Evolutionary conservation across 129 eudicot species (phyloP).

Genomic region (Cynara cardunculus): DNA sequence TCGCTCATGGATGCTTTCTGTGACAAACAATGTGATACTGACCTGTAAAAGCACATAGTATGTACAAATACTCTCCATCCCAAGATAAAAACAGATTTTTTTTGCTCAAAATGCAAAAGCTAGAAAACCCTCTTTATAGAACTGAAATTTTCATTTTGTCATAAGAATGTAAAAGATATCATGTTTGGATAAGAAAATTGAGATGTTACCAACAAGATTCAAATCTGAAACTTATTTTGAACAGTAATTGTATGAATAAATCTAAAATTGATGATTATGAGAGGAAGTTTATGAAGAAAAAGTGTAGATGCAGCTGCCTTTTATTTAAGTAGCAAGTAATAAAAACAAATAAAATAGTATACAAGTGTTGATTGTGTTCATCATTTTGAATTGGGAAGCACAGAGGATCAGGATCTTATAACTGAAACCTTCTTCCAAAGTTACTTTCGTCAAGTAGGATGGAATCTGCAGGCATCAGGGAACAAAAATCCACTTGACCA

Average conservation of each 20-base stretch:
- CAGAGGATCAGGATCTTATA: neutral
- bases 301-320: neutral
- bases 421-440: neutral
- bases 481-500: neutral
- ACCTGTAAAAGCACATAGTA: neutral
- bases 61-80: neutral
- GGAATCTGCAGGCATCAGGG: neutral
- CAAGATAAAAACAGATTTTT: no score
- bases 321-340: neutral
- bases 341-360: neutral
- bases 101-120: neutral
- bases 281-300: neutral
- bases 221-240: neutral
- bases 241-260: neutral
- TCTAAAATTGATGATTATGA: neutral
- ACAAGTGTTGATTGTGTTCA: neutral
- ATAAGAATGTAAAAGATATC: neutral
- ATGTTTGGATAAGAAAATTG: neutral
- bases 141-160: neutral
- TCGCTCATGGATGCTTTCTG: constrained; percentile 50
- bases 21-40: constrained; percentile 2
- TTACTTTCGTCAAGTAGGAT: neutral
- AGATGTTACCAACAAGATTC: neutral
- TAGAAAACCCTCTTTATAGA: neutral
- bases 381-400: neutral